These are phyloP conservation scores for Alternaria novae-zelandiae DNA, from an alignment of 2,329 filamentous ascomycete species.

Conservation along the genomic window DNA sequence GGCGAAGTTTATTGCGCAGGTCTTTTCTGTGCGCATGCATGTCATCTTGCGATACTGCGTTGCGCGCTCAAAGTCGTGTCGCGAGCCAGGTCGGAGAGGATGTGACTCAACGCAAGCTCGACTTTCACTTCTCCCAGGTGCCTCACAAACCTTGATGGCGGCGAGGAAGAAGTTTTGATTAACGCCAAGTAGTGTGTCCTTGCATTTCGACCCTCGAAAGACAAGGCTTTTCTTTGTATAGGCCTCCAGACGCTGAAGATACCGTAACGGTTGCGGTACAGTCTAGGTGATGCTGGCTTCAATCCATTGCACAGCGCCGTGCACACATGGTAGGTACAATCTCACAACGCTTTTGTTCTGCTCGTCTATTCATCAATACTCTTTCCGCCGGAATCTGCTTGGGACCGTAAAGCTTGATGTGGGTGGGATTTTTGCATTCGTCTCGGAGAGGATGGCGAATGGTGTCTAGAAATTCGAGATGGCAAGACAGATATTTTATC, in stretches of 20 bases:
- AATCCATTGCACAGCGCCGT: neutral
- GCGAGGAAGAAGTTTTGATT: neutral
- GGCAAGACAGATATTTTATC: neutral
- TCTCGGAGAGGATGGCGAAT: neutral
- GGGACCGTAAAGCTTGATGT: neutral
- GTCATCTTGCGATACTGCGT: neutral
- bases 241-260: neutral
- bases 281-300: neutral
- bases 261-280: neutral
- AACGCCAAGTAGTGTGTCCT: neutral
- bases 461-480: neutral
- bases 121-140: neutral
- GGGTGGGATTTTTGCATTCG: neutral
- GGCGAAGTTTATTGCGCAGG: neutral
- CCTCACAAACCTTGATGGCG: neutral
- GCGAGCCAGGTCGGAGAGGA: neutral
- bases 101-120: neutral
- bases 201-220: fast-evolving
- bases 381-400: neutral
- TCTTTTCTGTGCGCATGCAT: neutral
- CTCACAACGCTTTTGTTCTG: neutral
- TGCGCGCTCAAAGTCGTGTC: neutral
- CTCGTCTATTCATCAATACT: neutral
- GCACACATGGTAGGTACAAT: neutral
- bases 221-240: neutral